Evolutionary conservation across 805 yeast genomes (phyloP).

Genomic region (Metschnikowia dekortorum): DNA sequence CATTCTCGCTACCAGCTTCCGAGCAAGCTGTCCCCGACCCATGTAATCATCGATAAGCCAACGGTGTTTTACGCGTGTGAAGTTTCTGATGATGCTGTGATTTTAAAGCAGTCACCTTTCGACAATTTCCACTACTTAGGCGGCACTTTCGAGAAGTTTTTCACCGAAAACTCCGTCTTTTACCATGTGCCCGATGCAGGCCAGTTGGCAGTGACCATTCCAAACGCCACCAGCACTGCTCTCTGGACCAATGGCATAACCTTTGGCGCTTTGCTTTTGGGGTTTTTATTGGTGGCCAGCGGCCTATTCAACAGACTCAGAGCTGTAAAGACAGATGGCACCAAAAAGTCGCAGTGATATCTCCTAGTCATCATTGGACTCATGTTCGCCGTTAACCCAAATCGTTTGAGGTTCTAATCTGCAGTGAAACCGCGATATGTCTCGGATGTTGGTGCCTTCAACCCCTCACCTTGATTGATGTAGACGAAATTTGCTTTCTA

Average conservation of each 20-base stretch:
- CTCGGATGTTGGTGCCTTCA: no score
- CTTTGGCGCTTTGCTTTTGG: constrained; percentile 9
- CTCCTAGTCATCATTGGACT: neutral
- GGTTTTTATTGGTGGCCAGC: constrained; percentile 7
- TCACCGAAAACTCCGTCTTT: constrained; percentile 38
- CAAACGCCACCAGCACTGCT: constrained; percentile 9
- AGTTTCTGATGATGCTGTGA: constrained; percentile 21
- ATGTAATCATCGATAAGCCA: constrained; percentile 22
- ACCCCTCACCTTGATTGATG: no score
- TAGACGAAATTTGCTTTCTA: no score
- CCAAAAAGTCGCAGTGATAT: neutral
- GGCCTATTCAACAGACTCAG: neutral
- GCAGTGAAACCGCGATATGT: no score
- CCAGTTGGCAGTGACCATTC: constrained; percentile 7
- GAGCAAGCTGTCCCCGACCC: constrained; percentile 5
- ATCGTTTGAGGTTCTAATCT: no score
- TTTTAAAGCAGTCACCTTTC: constrained; percentile 35
- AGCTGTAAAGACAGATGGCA: neutral
- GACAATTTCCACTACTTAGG: constrained; percentile 27
- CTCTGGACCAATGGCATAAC: constrained; percentile 8
- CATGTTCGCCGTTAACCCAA: no score
- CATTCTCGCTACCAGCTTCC: constrained; percentile 42
- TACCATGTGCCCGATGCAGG: constrained; percentile 23
- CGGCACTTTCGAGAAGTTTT: constrained; percentile 31
- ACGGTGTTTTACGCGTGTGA: constrained; percentile 36